Conservation (phyloP, 257 asterid genomes). For the Primulina eburnea region DNA sequence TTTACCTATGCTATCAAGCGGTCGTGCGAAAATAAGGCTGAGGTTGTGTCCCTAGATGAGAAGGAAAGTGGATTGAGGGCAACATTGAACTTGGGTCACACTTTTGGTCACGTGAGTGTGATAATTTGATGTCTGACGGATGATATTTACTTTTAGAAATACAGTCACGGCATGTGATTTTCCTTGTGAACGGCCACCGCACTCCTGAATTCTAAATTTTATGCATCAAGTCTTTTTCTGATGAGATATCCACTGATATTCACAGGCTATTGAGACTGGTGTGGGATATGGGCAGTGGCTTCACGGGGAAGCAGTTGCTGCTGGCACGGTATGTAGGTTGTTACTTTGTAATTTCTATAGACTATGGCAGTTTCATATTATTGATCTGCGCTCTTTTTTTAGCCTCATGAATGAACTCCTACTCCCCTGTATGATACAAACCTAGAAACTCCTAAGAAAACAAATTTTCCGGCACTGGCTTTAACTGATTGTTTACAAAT, state of each 20-base stretch:
- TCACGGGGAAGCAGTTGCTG: conserved; percentile 99
- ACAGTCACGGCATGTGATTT: not conserved
- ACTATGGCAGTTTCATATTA: not conserved
- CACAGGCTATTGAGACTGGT: conserved; percentile 95
- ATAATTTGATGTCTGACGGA: conserved; percentile 7
- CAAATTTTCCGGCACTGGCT: not conserved
- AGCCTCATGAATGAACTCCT: not conserved
- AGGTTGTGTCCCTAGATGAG: conserved; percentile 94
- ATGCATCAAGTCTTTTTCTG: conserved; percentile 7
- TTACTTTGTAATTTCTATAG: conserved; percentile 19
- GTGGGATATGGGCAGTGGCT: conserved; percentile 93
- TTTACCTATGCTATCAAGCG: conserved; percentile 94
- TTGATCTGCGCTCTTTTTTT: not conserved
- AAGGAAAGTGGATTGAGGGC: conserved; percentile 96
- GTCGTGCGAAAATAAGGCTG: conserved; percentile 97
- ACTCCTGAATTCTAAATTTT: conserved; percentile 5
- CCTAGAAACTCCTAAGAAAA: not conserved
- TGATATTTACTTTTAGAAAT: not conserved
- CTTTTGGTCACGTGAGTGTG: conserved; percentile 88
- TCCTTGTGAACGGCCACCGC: not conserved
- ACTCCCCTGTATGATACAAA: not conserved
- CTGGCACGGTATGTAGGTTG: conserved; percentile 68
- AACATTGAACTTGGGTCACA: conserved; percentile 96
- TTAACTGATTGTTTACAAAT: not conserved
- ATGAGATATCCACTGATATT: conserved; percentile 22